Base-by-base conservation (phyloP, 2,329 filamentous ascomycete genomes). In the Cytospora piceicola region DNA sequence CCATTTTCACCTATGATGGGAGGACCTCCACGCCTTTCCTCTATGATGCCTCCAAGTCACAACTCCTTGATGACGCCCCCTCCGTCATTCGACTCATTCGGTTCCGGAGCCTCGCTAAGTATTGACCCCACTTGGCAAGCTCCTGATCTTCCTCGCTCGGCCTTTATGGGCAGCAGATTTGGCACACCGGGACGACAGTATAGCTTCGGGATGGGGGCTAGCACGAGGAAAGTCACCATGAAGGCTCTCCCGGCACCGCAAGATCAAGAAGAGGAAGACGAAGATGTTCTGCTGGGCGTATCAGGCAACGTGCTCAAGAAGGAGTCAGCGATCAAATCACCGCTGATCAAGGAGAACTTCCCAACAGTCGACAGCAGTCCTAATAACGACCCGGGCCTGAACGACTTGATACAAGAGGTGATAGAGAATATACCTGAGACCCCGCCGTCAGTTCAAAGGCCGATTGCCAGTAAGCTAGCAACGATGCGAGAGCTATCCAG, bases 61-160 rank as follows among this genome's bases (percentile, higher is more conserved):
- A 67, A 69, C 2, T 27, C 66, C 12, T 52, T 64, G 14, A 39
- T 34, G 27, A 36, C 49, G 30, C 58, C 46, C 27, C 5, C 15
- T 29, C 34, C 29, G 15, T 55, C 61, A 51, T 65, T 63, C 24
- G 53, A 54, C 32, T 64, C 67, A 5, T 64, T 46, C 15, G 65
- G 7, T 68, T 70, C 24, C 63, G 69, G 15, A 68, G 69, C 15
- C 58, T 64, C 30, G 52, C 69, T 12, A 62, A 61, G 53, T 27
- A 27, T 73, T 24, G 79, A 82, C 59, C 75, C 79, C 4, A 68
- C 72, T 0, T 82, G 80, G 80, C 73, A 73, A 30, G 71, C 71
- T 0, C 79, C 80, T 1, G 76, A 77, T 6, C 68, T 80, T 9
- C 72, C 73, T 8, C 67, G 58, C n/a, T 62, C 70, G 2, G 69